Evolutionary conservation across 139 green algal species (phyloP), one percentile per base, ranked within the genome.

Genomic region (Nannochloris sp.): DNA sequence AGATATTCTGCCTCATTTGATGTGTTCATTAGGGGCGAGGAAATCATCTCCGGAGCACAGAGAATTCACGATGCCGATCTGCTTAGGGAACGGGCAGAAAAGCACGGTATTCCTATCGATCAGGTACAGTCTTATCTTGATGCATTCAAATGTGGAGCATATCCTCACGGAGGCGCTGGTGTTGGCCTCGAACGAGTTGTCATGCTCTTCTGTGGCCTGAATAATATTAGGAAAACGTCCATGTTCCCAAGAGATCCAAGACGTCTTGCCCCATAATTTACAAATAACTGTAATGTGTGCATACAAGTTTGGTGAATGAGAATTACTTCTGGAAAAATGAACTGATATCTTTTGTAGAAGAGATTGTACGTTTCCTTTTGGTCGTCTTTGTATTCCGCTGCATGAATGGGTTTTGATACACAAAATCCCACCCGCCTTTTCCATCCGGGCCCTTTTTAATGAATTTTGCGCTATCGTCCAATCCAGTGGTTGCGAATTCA

Each of bases 11-110:
- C 96, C 82, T 96, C 88, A 8, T 99, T 92, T 60, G 93, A 99
- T 72, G 85, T 99, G 23, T 99, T 99, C 80, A 97, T 99, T 61
- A 81, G 93, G 9, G 93, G 93, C 5, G 93, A 99, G 80, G 93
- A 99, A 71, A 99, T 99, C 80, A 97, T 99, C 68, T 95, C 79
- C 3, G 90, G 90, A 0, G 89, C 89, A 43, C 71, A 79, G 57
- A 80, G 93, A 5, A 75, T 99, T 24, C 93, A 99, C 75, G 89
- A 97, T 66, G 61, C 93, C 2, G 78, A 88, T 21, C 73, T 99
- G 57, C 85, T 99, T 2, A 73, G 67, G 44, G 75, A 90, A 67
- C 76, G 84, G 14, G 89, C 86, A 2, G 68, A 64, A 12, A 76
- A 67, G 21, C 76, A 75, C 27, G 88, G 82, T 25, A 82, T 97